These are phyloP conservation scores for Hymenoscyphus scutula DNA, from an alignment of 2,329 filamentous ascomycete species.

Conservation along the genomic window DNA sequence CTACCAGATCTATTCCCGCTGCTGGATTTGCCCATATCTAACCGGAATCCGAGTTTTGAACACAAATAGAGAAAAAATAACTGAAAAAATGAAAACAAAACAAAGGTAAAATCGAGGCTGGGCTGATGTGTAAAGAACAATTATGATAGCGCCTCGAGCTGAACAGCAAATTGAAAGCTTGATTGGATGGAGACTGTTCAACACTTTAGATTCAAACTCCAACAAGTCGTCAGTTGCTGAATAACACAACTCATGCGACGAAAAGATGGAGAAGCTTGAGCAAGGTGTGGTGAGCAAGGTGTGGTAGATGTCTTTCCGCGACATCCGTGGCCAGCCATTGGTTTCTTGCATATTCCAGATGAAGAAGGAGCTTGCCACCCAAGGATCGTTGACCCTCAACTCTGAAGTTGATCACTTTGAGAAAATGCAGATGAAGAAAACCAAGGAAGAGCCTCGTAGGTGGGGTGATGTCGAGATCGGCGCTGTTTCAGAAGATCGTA, in stretches of 20 bases:
- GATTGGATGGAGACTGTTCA: neutral
- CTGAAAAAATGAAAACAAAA: too few relatives aligned
- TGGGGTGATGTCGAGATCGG: neutral
- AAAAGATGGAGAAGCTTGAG: neutral
- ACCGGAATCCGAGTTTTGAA: too few relatives aligned
- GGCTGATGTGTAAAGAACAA: neutral
- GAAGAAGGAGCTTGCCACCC: neutral
- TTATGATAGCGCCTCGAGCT: neutral
- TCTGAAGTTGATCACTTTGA: neutral
- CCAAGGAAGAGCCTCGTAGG: neutral
- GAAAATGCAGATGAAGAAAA: too few relatives aligned
- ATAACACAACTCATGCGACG: neutral
- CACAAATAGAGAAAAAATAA: too few relatives aligned
- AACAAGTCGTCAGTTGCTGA: neutral
- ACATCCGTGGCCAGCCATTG: neutral
- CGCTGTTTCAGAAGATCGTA: neutral
- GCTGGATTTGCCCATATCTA: too few relatives aligned
- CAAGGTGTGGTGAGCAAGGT: too few relatives aligned
- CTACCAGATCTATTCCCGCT: too few relatives aligned
- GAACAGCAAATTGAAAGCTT: neutral
- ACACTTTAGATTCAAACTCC: neutral
- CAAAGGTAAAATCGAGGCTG: too few relatives aligned
- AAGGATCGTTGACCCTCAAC: neutral
- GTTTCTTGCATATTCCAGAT: neutral
- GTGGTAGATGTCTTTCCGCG: neutral